phyloP scores from a whole-genome alignment of 345 rosid genomes.

The Cardiospermum halicacabum region DNA sequence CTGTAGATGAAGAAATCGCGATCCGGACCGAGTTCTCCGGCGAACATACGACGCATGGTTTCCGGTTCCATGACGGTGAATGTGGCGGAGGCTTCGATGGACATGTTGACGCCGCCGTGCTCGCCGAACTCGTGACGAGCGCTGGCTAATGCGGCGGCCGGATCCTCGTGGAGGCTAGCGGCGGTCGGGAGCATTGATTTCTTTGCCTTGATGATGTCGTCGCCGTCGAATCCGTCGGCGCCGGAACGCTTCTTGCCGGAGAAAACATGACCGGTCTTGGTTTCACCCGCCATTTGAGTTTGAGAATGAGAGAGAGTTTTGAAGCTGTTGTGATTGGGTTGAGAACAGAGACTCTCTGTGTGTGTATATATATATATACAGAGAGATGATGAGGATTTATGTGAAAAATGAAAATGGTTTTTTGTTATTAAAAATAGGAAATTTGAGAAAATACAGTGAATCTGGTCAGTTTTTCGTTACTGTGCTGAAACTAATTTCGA shows the following conservation, averaged over 20 bases:
- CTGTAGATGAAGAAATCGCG: constrained; percentile 92
- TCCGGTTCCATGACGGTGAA: constrained; percentile 99
- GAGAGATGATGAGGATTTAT: too few relatives aligned
- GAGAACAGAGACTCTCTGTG: too few relatives aligned
- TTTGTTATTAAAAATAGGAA: too few relatives aligned
- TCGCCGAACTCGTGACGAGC: constrained; percentile 92
- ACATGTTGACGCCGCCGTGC: constrained; percentile 98
- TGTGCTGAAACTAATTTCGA: too few relatives aligned
- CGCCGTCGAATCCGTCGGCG: constrained; percentile 37
- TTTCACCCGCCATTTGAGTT: constrained; percentile 42
- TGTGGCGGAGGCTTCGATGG: constrained; percentile 97
- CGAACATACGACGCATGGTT: constrained; percentile 84
- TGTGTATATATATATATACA: too few relatives aligned
- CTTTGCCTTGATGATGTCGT: constrained; percentile 32
- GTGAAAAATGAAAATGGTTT: too few relatives aligned
- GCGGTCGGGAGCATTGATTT: constrained; percentile 35
- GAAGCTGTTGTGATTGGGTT: too few relatives aligned
- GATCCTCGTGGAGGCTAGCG: constrained; percentile 43
- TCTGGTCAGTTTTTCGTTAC: too few relatives aligned
- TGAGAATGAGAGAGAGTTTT: too few relatives aligned
- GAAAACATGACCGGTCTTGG: constrained; percentile 27
- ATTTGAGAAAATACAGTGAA: too few relatives aligned
- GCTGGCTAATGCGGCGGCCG: constrained; percentile 70
- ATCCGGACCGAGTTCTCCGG: constrained; percentile 95
- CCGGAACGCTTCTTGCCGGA: constrained; percentile 52